Base-by-base conservation (phyloP, 768 basidiomycete species). In the Amanita pseudoporphyria region DNA sequence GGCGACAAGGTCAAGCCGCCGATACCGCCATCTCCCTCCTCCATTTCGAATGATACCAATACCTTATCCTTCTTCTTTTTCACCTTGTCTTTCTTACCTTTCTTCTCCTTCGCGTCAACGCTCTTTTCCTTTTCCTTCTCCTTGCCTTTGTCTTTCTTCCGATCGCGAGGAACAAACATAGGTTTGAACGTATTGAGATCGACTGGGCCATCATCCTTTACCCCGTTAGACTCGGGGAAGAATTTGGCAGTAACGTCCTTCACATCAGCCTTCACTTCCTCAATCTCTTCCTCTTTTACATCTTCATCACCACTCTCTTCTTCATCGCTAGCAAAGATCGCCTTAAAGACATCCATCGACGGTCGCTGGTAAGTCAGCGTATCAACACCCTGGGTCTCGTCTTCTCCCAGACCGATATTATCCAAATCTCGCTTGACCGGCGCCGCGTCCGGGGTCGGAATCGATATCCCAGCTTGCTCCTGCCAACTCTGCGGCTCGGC, bases 321-420 rank as follows among this genome's bases (percentile, higher is more conserved):
- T 39, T 91, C 89, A 53, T 91, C 90, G 65, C 88, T 92, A 9
- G 92, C 94, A 62, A 99, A 99, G 53, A 99, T 97, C 3, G 95
- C 93, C 62, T 95, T 96, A 74, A 98, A 99, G 38, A 98, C 81
- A 59, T 92, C 87, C 76, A 92, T 88, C 5, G 82, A 70, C 2
- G 96, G 95, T 33, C 87, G 77, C 57, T 87, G 73, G 63, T 97
- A 94, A 0, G 87, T 93, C 54, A 97, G 70, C 5, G 82, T 92
- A 59, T 94, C 92, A 32, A 76, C 67, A 0, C 92, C 94, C 61
- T 96, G 94, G 24, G 74, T 77, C 36, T 93, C 91, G 59, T 97
- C 93, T 45, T 96, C 93, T 19, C 92, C 95, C 38, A 96, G 65
- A 0, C 94, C 94, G 43, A 98, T 75, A 60, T 92, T 93, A 4